Evolutionary conservation across 2,329 filamentous ascomycete species (phyloP), one percentile per base, ranked within the genome.

Genomic region (Exophiala aquamarina): DNA sequence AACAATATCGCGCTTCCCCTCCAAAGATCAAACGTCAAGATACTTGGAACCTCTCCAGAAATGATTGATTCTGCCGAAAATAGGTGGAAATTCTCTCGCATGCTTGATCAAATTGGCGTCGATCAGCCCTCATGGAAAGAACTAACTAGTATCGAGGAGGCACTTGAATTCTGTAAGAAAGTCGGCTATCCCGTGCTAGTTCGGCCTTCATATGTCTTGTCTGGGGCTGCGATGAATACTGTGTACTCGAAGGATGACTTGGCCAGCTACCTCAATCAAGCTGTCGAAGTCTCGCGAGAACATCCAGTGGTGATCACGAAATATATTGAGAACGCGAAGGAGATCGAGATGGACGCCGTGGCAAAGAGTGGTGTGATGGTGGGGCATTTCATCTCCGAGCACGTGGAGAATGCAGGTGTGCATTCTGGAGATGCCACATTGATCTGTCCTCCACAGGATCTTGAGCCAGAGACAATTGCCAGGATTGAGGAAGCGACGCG

Each of bases 51-150:
- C 2, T 96, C 92, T 0, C 93, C 93, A 8, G 93, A 98, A 69
- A 97, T 97, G 92, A 97, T 98, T 63, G 93, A 98, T 67, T 89
- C 82, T 28, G 93, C 93, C 1, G 93, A 98, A 75, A 97, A 98
- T 69, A 80, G 93, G 49, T 97, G 94, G 79, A 97, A 97, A 76
- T 97, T 97, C 76, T 95, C 90, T 34, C 89, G 93, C 63, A 95
- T 97, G 89, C 78, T 97, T 57, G 93, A 98, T 70, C 82, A 87
- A 59, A 95, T 97, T 58, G 86, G 80, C 19, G 93, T 98, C 23
- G 93, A 98, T 66, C 93, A 98, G 72, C 93, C 93, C 4, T 88
- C 88, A 6, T 98, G 93, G 93, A 97, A 96, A 73, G 93, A 97
- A 68, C 76, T 97, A 44, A 97, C 91, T 2, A 95, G 89, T 73